Base-by-base conservation (phyloP, 192 early-diverging fungal species). In the Kickxella alabastrina region DNA sequence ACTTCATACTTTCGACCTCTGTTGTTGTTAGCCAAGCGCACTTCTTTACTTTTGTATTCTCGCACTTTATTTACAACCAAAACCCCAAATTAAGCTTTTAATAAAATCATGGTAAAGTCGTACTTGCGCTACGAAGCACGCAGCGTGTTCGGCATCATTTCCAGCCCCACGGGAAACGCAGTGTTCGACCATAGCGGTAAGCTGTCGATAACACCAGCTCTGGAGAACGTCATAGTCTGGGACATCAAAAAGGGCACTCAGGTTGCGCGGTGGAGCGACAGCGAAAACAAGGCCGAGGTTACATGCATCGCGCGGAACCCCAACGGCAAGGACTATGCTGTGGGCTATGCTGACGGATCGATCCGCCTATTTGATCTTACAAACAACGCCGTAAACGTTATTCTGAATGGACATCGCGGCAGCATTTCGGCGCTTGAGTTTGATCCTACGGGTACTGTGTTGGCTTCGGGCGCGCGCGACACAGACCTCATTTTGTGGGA, bases 401-500 rank as follows among this genome's bases (percentile, higher is more conserved):
- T 86, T 19, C 86, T 98, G 57, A 95, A 91, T 59, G 95, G 95
- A 10, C 95, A 98, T 79, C 82, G 85, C 25, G 82, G 87, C 3
- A 83, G 89, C 2, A 87, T 98, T 3, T 83, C 93, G 28, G 82
- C 91, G 9, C 67, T 98, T 17, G 67, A 82, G 14, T 98, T 91
- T 59, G 92, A 97, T 41, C 59, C 71, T 13, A 70, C 77, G 32
- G 93, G 93, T 18, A 83, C 87, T 14, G 77, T 86, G 10, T 81
- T 98, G 18, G 93, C 86, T 0, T 97, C 94, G 4, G 95, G 94
- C 15, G 87, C 92, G 15, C 82, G 68, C 46, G 95, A 98, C 57
- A 98, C 93, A 5, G 92, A 98, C 68, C 54, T 98, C 24, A 87
- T 98, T 57, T 57, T 98, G 21, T 98, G 95, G 95, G 94, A 98